Conservation (phyloP, 495 filamentous ascomycete species). For the Hypoxylon perforatum region DNA sequence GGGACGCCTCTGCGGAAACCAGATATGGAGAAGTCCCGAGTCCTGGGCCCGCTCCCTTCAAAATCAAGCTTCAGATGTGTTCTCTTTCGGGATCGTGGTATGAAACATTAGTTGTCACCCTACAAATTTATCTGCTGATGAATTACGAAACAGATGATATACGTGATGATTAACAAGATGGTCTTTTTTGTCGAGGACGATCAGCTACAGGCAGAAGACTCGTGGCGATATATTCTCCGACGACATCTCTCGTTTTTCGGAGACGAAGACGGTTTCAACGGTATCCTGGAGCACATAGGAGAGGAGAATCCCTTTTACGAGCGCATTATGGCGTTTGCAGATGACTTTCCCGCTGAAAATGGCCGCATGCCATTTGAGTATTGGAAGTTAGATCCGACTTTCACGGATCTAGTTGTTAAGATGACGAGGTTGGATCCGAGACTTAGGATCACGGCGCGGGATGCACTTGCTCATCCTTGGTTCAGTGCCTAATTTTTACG, state of each 20-base stretch:
- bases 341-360: constrained; percentile 14
- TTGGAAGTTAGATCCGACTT: constrained; percentile 16
- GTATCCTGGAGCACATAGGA: constrained; percentile 26
- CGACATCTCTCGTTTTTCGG: constrained; percentile 22
- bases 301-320: constrained; percentile 32
- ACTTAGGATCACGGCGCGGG: constrained; percentile 28
- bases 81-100: constrained; percentile 37
- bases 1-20: constrained; percentile 35
- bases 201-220: constrained; percentile 3
- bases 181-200: constrained; percentile 13
- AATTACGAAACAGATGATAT: constrained; percentile 15
- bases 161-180: constrained; percentile 27
- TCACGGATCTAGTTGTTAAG: constrained; percentile 33
- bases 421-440: constrained; percentile 39
- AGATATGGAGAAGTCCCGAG: constrained; percentile 43
- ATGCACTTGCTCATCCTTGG: constrained; percentile 36
- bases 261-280: constrained; percentile 26
- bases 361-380: constrained; percentile 12
- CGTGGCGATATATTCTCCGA: constrained; percentile 22
- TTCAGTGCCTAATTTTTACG: constrained; percentile 9
- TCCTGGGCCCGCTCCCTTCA: constrained; percentile 27
- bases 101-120: background rate
- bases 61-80: constrained; percentile 31
- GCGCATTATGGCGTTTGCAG: constrained; percentile 6
- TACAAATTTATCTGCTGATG: background rate